Evolutionary conservation across 495 filamentous ascomycete species (phyloP).

Genomic region (Tuber magnatum): DNA sequence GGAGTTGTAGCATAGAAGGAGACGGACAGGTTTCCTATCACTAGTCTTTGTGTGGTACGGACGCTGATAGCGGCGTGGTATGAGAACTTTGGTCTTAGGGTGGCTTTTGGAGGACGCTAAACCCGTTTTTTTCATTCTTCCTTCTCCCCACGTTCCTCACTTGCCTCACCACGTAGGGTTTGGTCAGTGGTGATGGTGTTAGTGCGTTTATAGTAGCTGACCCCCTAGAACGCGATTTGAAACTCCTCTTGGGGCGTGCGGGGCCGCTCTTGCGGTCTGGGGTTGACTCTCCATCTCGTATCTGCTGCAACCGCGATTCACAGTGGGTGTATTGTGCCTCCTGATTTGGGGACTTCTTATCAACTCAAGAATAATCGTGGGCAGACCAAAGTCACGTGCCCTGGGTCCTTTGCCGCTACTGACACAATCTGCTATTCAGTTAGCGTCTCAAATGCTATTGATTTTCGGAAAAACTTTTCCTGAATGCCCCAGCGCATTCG

Average conservation of each 20-base stretch:
- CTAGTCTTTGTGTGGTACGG: constrained; percentile 81
- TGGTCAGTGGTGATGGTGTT: constrained; percentile 13
- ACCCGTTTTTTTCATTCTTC: too few species aligned
- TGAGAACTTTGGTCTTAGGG: constrained; percentile 70
- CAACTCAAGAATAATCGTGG: constrained; percentile 92
- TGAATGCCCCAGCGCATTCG: too few species aligned
- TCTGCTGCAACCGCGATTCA: constrained; percentile 82
- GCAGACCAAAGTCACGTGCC: constrained; percentile 91
- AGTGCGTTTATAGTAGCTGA: constrained; percentile 95
- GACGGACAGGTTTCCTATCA: constrained; percentile 79
- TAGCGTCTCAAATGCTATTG: too few species aligned
- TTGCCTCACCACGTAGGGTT: neutral
- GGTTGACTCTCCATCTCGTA: constrained; percentile 72
- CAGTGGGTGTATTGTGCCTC: constrained; percentile 84
- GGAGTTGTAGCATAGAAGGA: constrained; percentile 84
- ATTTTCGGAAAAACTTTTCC: too few species aligned
- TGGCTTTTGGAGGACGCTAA: constrained; percentile 75
- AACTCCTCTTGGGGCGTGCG: constrained; percentile 84
- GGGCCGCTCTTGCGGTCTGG: constrained; percentile 85
- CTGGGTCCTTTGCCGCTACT: constrained; percentile 76
- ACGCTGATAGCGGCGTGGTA: constrained; percentile 58
- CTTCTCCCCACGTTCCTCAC: too few species aligned
- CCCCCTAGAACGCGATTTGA: constrained; percentile 95
- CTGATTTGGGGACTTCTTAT: constrained; percentile 93
- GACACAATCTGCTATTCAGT: too few species aligned